Evolutionary conservation across 1,139 yeast species (phyloP), one percentile per base, ranked within the genome.

Genomic region (Hanseniaspora uvarum): DNA sequence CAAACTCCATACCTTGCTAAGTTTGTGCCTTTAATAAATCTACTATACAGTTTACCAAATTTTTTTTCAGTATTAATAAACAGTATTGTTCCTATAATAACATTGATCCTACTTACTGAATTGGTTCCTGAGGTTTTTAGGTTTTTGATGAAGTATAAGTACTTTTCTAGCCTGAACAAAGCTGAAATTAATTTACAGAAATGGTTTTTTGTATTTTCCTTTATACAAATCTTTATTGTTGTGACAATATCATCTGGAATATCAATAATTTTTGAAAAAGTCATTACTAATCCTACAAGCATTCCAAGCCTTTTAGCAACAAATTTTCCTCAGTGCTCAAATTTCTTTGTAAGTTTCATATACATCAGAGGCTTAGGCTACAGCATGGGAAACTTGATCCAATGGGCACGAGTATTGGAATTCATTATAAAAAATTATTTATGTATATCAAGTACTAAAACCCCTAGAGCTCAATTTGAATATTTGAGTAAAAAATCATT

Each of bases 201-300:
- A 51, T 83, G 89, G 88, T 69, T 79, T 70, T 72, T 82, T 73
- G 70, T 74, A 59, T 88, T 88, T 63, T 70, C 83, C 52, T 86
- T 86, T 63, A 79, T 86, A 46, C 96, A 88, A 61, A 79, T 86
- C 40, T 88, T 88, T 60, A 66, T 88, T 44, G 94, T 88, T 40
- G 88, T 88, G 2, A 84, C 96, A 0, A 77, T 88, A 40, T 86
- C 94, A 62, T 83, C 94, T 0, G 88, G 95, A 36, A 70, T 86
- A 10, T 78, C 86, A 0, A 80, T 81, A 4, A 76, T 87, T 0
- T 68, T 83, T 45, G 80, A 80, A 58, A 81, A 79, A 58, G 70
- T 84, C 2, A 69, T 86, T 6, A 80, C 79, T 55, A 80, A 80
- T 57, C 95, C 95, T 2, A 77, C 82, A 0, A 78, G 85, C 1